phyloP scores from a whole-genome alignment of 2,329 filamentous ascomycete genomes.

The Xylaria sp. region DNA sequence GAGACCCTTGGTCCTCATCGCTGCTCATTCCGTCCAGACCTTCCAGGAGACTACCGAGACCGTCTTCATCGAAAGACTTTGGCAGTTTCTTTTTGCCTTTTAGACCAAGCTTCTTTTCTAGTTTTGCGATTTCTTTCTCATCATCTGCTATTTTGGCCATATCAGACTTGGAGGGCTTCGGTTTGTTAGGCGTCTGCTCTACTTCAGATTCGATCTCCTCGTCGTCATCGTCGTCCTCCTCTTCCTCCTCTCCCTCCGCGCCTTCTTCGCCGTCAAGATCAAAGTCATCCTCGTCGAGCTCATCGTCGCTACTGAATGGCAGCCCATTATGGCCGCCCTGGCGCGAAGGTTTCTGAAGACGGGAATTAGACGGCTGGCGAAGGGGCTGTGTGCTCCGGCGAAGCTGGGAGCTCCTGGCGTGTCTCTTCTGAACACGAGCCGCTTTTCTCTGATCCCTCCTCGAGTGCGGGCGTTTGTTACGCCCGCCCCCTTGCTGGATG shows the following conservation, averaged over 20 bases:
- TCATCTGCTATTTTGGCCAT: conserved; percentile 78
- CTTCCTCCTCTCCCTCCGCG: conserved; percentile 34
- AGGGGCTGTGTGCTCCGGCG: conserved; percentile 32
- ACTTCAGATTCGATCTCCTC: conserved; percentile 48
- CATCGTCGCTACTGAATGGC: conserved; percentile 35
- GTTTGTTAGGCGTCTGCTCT: conserved; percentile 41
- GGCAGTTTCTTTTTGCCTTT: conserved; percentile 78
- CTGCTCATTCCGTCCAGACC: conserved; percentile 69
- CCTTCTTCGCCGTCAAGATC: conserved; percentile 37
- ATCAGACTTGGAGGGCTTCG: conserved; percentile 53
- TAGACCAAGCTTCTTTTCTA: conserved; percentile 89
- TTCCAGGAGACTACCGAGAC: conserved; percentile 80
- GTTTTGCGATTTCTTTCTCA: conserved; percentile 85
- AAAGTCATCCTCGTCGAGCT: conserved; percentile 38
- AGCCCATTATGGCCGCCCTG: conserved; percentile 23
- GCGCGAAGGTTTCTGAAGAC: conserved; percentile 11
- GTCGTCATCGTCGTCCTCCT: conserved; percentile 39
- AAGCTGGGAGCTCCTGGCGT: conserved; percentile 45
- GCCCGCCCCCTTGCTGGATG: conserved; percentile 42
- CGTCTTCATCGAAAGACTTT: conserved; percentile 82
- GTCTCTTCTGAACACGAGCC: conserved; percentile 47
- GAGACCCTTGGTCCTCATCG: conserved; percentile 51
- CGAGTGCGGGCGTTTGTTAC: conserved; percentile 42
- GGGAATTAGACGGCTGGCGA: conserved; percentile 18
- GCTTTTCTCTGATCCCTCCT: conserved; percentile 50